A percentile compares a stretch with the other conserved stretches of the same genome.
These are phyloP conservation scores for Saccharomycopsis capsularis DNA, from an alignment of 805 yeast genomes.

Conservation along the genomic window DNA sequence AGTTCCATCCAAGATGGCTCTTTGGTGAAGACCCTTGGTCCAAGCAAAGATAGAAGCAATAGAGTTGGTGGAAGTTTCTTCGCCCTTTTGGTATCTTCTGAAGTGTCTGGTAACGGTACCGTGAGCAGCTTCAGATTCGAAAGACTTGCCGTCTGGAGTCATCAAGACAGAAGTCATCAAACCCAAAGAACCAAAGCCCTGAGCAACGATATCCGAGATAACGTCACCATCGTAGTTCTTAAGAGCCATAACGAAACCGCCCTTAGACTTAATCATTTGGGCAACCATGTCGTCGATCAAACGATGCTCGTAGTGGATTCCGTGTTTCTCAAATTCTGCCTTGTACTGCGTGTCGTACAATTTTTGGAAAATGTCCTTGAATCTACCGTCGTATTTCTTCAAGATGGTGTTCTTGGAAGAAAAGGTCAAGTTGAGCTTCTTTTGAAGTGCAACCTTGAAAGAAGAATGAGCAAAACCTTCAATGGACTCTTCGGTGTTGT, in stretches of 20 bases:
- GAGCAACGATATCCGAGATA: constrained; percentile 79
- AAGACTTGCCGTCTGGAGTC: constrained; percentile 83
- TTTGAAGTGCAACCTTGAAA: constrained; percentile 62
- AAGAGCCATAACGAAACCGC: constrained; percentile 75
- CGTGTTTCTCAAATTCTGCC: constrained; percentile 47
- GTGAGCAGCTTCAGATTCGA: constrained; percentile 81
- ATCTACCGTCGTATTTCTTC: constrained; percentile 76
- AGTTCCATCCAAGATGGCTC: constrained; percentile 70
- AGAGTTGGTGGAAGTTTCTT: constrained; percentile 78
- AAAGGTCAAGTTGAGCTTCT: constrained; percentile 56
- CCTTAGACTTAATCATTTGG: constrained; percentile 78
- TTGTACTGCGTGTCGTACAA: constrained; percentile 55
- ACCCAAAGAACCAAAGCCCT: constrained; percentile 80
- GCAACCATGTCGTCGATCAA: constrained; percentile 86
- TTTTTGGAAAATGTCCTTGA: constrained; percentile 71
- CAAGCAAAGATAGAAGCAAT: constrained; percentile 83
- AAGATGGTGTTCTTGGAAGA: constrained; percentile 77
- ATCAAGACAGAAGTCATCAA: constrained; percentile 77
- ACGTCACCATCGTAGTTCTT: constrained; percentile 86
- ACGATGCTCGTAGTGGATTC: constrained; percentile 72
- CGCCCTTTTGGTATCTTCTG: constrained; percentile 75
- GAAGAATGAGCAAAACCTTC: constrained; percentile 74
- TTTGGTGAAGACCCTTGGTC: constrained; percentile 77
- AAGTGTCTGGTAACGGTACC: constrained; percentile 85
- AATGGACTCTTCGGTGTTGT: constrained; percentile 75